phyloP scores from a whole-genome alignment of 192 early-diverging fungal genomes.

The Backusella mclennaniae region DNA sequence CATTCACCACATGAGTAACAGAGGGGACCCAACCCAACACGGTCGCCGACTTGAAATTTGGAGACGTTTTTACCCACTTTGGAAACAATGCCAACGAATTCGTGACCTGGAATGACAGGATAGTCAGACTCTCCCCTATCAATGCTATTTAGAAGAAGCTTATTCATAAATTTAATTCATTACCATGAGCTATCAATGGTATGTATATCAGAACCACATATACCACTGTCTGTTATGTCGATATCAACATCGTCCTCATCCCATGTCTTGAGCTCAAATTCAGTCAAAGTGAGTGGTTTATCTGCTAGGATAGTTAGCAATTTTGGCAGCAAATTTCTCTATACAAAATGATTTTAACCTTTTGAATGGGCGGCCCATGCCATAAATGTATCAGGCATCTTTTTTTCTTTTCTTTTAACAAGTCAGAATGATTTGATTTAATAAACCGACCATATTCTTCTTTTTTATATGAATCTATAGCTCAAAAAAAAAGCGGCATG shows the following conservation, averaged over 20 bases:
- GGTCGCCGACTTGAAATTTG: conserved; percentile 52
- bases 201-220: conserved; percentile 79
- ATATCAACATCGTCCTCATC: conserved; percentile 47
- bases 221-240: conserved; percentile 61
- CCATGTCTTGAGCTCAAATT: neutral
- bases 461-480: too few relatives aligned
- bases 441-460: too few relatives aligned
- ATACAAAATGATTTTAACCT: too few relatives aligned
- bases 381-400: too few relatives aligned
- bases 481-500: too few relatives aligned
- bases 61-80: conserved; percentile 33
- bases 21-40: conserved; percentile 42
- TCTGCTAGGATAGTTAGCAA: neutral
- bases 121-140: neutral
- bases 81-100: conserved; percentile 45
- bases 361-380: too few relatives aligned
- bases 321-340: too few relatives aligned
- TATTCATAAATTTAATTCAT: too few relatives aligned
- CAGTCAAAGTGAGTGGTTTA: neutral
- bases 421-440: too few relatives aligned
- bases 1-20: neutral
- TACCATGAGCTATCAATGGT: conserved; percentile 32
- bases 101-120: conserved; percentile 41
- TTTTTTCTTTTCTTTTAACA: too few relatives aligned
- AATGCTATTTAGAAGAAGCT: too few relatives aligned